Evolutionary conservation across 139 green algal genomes (phyloP).

Genomic region (Coccomyxa sp.): DNA sequence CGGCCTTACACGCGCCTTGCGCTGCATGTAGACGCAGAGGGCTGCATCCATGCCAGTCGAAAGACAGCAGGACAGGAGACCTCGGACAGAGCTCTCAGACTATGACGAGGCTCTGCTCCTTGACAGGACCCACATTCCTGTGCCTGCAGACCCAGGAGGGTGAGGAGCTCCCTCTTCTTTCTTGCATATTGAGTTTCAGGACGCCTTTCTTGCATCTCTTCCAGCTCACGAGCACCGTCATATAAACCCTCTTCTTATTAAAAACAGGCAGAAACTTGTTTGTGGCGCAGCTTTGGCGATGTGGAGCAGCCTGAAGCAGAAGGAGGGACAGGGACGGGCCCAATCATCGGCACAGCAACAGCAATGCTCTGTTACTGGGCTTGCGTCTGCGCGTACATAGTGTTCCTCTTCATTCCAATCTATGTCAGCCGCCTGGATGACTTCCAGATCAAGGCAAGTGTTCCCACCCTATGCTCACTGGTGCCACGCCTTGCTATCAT

Average conservation of each 20-base stretch:
- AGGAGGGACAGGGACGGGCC: not conserved
- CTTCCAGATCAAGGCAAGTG: not conserved
- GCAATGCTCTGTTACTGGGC: not conserved
- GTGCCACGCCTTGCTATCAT: too few relatives aligned
- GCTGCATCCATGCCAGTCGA: too few relatives aligned
- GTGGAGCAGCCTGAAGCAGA: not conserved
- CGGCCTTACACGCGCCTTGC: too few relatives aligned
- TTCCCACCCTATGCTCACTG: too few relatives aligned
- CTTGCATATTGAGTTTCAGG: not conserved
- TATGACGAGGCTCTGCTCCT: slow-evolving; percentile 8
- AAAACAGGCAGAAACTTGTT: too few relatives aligned
- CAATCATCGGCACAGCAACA: not conserved
- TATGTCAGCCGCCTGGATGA: not conserved
- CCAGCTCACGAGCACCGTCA: too few relatives aligned
- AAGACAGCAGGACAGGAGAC: not conserved
- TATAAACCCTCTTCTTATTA: too few relatives aligned
- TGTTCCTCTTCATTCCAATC: slow-evolving; percentile 1
- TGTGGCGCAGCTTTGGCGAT: not conserved
- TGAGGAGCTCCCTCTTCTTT: not conserved
- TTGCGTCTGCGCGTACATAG: not conserved
- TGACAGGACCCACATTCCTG: not conserved
- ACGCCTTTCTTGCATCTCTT: too few relatives aligned
- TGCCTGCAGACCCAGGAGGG: not conserved
- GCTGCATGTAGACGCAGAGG: too few relatives aligned
- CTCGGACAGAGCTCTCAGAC: not conserved